Percentiles rank a stretch among this genome's conserved stretches.
These are phyloP conservation scores for Anethum foeniculum DNA, from an alignment of 140 eudicot species.

Conservation along the genomic window DNA sequence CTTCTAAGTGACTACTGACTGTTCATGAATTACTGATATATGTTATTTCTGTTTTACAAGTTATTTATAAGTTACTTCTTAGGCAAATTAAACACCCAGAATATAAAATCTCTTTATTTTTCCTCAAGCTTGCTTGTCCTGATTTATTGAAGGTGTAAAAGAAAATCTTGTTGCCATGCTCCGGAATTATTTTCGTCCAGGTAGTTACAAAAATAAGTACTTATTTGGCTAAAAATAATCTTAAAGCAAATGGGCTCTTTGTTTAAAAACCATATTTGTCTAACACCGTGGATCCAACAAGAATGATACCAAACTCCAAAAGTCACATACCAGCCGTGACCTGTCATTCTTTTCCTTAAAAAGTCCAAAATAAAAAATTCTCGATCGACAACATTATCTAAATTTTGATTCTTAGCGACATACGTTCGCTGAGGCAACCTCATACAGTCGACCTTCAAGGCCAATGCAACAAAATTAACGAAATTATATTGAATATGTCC, in stretches of 20 bases:
- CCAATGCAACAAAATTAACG: not conserved
- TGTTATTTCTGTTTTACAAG: not conserved
- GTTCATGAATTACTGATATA: not conserved
- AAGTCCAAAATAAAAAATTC: not conserved
- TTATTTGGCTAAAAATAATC: not conserved
- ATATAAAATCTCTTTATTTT: not conserved
- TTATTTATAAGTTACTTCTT: too few relatives aligned
- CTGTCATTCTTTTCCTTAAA: not conserved
- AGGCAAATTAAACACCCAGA: not conserved
- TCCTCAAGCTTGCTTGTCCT: not conserved
- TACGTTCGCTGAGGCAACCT: not conserved
- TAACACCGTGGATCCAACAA: not conserved
- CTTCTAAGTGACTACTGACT: not conserved
- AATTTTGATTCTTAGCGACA: not conserved
- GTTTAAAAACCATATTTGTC: not conserved
- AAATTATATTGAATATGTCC: not conserved
- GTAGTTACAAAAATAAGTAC: not conserved
- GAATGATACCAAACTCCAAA: not conserved
- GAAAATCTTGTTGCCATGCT: not conserved
- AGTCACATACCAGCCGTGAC: not conserved
- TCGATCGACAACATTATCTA: not conserved
- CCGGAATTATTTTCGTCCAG: not conserved
- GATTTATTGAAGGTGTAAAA: not conserved
- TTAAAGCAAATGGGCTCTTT: not conserved
- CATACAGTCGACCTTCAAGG: not conserved